Conservation (phyloP, 2,329 filamentous ascomycete genomes). For the Talaromyces sp. region DNA sequence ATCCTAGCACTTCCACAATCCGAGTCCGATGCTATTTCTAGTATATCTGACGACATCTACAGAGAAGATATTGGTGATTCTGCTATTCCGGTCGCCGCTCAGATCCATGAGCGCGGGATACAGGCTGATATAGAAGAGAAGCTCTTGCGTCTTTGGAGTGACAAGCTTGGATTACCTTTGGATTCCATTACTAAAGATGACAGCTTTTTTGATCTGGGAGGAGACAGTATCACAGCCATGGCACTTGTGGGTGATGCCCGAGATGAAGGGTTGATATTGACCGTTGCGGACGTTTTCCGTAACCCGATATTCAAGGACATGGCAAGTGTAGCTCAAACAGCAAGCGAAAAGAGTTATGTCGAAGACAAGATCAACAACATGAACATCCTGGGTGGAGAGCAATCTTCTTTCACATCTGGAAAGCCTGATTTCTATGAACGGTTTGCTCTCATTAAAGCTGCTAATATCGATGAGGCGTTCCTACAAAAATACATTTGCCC, state of each 20-base stretch:
- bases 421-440: slow-evolving; percentile 15
- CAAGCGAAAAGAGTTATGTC: slow-evolving; percentile 21
- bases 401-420: slow-evolving; percentile 17
- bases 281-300: slow-evolving; percentile 45
- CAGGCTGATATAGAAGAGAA: slow-evolving; percentile 32
- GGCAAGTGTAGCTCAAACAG: slow-evolving; percentile 30
- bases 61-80: slow-evolving; percentile 7
- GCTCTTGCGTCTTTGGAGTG: slow-evolving; percentile 40
- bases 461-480: slow-evolving; percentile 32
- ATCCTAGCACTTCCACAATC: neutral
- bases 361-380: slow-evolving; percentile 23
- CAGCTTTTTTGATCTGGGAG: slow-evolving; percentile 44
- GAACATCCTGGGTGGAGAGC: slow-evolving; percentile 19
- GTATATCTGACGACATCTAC: slow-evolving; percentile 17
- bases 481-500: slow-evolving; percentile 50
- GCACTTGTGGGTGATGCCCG: slow-evolving; percentile 41
- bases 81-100: slow-evolving; percentile 28
- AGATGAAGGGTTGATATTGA: slow-evolving; percentile 39
- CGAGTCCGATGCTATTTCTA: slow-evolving; percentile 16
- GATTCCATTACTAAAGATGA: slow-evolving; percentile 35
- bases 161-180: slow-evolving; percentile 33
- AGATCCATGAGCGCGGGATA: slow-evolving; percentile 30
- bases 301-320: slow-evolving; percentile 42
- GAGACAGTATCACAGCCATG: slow-evolving; percentile 43
- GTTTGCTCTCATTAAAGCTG: slow-evolving; percentile 19